Evolutionary conservation across 345 rosid genomes (phyloP), one percentile per base, ranked within the genome.

Genomic region (Euclidium syriacum): DNA sequence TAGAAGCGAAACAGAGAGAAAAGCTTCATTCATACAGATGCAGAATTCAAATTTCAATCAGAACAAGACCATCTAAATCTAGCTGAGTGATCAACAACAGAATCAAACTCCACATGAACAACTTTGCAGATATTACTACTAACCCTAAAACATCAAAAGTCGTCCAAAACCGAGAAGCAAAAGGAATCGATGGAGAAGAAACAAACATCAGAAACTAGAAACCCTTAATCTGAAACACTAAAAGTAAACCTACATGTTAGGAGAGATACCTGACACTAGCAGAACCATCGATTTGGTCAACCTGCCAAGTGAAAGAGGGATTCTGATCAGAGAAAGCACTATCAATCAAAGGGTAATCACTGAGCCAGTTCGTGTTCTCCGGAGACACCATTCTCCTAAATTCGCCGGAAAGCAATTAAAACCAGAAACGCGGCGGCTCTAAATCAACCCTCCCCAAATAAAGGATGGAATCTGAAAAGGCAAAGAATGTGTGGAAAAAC

Each of bases 351-450:
- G 78, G 78, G 41, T 71, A 82, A 46, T 85, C 95, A 34, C 72
- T 79, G 34, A 81, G 74, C 87, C 92, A 87, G 69, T 81, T 83
- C 23, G 79, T 52, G 53, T 68, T 83, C 61, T 84, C 97, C 47
- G 90, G 88, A n/a, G 87, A 78, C 46, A 78, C 92, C 92, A 86
- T 91, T 78, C 58, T 66, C 53, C 39, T 7, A 35, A n/a, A 47
- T 30, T 43, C 52, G 14, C 52, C 69, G 18, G 29, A 58, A n/a
- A 42, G 41, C 65, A 61, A n/a, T 1, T n/a, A n/a, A 1, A 15
- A 25, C 26, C 8, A 10, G 22, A 36, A 48, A 66, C 48, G 54
- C 63, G 62, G 70, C 65, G 52, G 65, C 58, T 49, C 26, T 7
- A 3, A 27, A 6, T 10, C n/a, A n/a, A n/a, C n/a, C n/a, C n/a